Evolutionary conservation across 345 rosid genomes (phyloP).

Genomic region (Bruguiera sexangula): DNA sequence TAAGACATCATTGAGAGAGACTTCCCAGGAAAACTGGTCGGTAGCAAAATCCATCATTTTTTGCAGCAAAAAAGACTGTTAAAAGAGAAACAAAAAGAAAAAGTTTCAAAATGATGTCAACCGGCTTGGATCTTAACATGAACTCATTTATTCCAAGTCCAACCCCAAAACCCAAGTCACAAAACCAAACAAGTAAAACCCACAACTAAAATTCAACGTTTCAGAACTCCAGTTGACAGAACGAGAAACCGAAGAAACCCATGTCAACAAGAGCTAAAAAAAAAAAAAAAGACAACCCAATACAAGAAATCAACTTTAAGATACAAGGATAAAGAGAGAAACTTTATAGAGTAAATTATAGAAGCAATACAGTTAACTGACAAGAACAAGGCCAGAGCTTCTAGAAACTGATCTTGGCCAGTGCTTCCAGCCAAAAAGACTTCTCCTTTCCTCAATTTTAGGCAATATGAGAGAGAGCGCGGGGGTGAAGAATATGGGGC

Average conservation of each 20-base stretch:
- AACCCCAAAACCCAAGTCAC: slow-evolving; percentile 8
- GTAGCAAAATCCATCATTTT: too few relatives aligned
- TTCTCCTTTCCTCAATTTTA: too few relatives aligned
- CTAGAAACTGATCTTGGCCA: not conserved
- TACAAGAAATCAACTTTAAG: too few relatives aligned
- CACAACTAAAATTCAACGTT: not conserved
- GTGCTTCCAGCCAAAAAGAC: slow-evolving; percentile 1
- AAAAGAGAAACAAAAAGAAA: not conserved
- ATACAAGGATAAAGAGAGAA: not conserved
- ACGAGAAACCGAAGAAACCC: slow-evolving; percentile 3
- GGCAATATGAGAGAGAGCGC: not conserved
- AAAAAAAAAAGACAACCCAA: not conserved
- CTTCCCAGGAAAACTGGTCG: not conserved
- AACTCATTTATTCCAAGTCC: not conserved
- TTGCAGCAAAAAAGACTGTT: too few relatives aligned
- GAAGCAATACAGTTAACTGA: not conserved
- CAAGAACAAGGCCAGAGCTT: slow-evolving; percentile 5
- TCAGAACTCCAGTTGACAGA: slow-evolving; percentile 6
- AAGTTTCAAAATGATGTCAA: slow-evolving; percentile 5
- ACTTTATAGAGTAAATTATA: not conserved
- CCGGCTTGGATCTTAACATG: slow-evolving; percentile 18
- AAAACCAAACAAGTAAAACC: not conserved
- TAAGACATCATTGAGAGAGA: not conserved
- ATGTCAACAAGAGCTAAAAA: not conserved
- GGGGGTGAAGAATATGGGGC: not conserved